Percentiles rank a stretch among this genome's conserved stretches.
phyloP scores from a whole-genome alignment of 108 stramenopile species.

The Conticribra guillardii region DNA sequence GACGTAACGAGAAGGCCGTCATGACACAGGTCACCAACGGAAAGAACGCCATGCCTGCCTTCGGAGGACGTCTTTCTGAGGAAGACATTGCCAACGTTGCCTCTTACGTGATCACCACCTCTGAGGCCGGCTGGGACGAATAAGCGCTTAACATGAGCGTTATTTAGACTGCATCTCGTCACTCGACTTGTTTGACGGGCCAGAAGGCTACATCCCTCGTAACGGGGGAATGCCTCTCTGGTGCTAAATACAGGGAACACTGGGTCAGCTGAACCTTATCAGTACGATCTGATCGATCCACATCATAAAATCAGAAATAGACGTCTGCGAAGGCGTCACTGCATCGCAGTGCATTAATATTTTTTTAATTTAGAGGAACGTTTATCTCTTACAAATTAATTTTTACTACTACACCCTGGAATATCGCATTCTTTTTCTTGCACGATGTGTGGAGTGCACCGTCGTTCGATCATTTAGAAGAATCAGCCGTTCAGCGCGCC shows the following conservation, averaged over 20 bases:
- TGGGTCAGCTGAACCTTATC: background rate
- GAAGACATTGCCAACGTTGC: conserved; percentile 92
- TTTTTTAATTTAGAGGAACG: too few relatives aligned
- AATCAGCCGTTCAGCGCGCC: too few relatives aligned
- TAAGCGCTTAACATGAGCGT: conserved; percentile 36
- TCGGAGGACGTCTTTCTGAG: conserved; percentile 92
- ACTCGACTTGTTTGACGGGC: too few relatives aligned
- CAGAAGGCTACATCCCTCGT: too few relatives aligned
- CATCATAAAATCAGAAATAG: background rate
- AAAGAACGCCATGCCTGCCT: conserved; percentile 97
- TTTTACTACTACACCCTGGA: too few relatives aligned
- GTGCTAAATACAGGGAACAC: too few relatives aligned
- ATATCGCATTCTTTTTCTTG: too few relatives aligned
- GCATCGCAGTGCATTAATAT: background rate
- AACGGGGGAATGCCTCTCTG: too few relatives aligned
- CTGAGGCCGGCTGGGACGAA: conserved; percentile 83
- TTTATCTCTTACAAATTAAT: too few relatives aligned
- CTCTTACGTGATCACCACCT: conserved; percentile 83
- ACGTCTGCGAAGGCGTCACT: background rate
- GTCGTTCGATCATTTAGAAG: too few relatives aligned
- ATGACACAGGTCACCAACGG: conserved; percentile 92
- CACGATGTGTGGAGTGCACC: too few relatives aligned
- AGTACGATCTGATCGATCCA: background rate
- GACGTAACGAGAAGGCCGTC: conserved; percentile 81
- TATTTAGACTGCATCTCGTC: background rate